Evolutionary conservation across 495 filamentous ascomycete species (phyloP).

Genomic region (Aeminium ludgeri): DNA sequence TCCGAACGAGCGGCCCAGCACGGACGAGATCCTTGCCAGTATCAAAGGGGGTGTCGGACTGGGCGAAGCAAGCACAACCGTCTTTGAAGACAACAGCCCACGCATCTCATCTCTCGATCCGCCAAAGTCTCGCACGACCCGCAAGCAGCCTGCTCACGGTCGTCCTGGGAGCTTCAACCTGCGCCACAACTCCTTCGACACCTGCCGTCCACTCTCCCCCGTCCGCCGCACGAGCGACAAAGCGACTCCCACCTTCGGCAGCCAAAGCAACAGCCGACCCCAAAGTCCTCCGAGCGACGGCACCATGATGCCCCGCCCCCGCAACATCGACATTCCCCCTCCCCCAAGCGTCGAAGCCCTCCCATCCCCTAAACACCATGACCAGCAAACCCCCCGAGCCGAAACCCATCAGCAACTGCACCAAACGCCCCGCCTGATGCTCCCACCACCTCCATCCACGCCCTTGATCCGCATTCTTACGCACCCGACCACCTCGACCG

Average conservation of each 20-base stretch:
- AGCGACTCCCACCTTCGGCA: constrained; percentile 19
- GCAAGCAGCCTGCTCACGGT: constrained; percentile 8
- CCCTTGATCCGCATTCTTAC: constrained; percentile 25
- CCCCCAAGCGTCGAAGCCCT: not conserved
- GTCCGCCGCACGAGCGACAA: not conserved
- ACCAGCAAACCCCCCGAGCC: no score
- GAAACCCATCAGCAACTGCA: not conserved
- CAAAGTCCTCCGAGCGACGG: constrained; percentile 12
- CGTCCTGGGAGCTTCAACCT: constrained; percentile 15
- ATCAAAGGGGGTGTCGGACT: constrained; percentile 55
- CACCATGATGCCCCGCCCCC: constrained; percentile 16
- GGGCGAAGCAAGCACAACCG: constrained; percentile 34
- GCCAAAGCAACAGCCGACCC: constrained; percentile 8
- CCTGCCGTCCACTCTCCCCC: constrained; percentile 14
- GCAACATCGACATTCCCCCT: constrained; percentile 16
- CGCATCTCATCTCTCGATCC: constrained; percentile 44
- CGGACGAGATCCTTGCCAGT: constrained; percentile 68
- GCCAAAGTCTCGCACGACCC: constrained; percentile 20
- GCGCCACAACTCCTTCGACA: constrained; percentile 23
- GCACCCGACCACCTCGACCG: constrained; percentile 20
- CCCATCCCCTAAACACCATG: no score
- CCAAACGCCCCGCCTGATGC: constrained; percentile 19
- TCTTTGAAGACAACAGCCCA: constrained; percentile 37
- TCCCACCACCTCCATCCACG: constrained; percentile 16
- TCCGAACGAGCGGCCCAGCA: constrained; percentile 60